Evolutionary conservation across 225 moss, liverwort and hornwort species (phyloP).

Genomic region (Climacium dendroides): DNA sequence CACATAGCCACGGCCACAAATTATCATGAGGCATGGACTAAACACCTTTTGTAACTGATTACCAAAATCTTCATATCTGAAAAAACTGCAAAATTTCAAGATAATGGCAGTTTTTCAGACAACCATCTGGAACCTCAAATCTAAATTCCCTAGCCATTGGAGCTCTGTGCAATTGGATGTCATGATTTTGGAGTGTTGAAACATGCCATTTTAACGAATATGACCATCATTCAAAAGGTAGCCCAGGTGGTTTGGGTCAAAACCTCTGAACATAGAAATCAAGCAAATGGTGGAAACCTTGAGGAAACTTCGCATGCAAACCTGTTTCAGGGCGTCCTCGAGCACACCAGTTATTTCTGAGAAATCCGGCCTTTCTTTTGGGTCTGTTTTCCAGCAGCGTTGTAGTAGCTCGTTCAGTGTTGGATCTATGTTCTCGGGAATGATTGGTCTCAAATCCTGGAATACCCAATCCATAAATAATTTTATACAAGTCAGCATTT

Average conservation of each 20-base stretch:
- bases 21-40: neutral
- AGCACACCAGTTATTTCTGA: conserved; percentile 26
- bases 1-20: neutral
- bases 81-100: neutral
- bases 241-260: neutral
- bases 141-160: neutral
- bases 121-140: neutral
- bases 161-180: neutral
- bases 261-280: neutral
- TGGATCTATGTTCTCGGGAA: conserved; percentile 56
- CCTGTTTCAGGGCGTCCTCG: conserved; percentile 15
- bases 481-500: neutral
- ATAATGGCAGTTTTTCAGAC: neutral
- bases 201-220: neutral
- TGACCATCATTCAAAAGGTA: too few species aligned
- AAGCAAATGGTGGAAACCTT: neutral
- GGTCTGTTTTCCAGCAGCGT: conserved; percentile 17
- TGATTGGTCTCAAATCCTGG: conserved; percentile 70
- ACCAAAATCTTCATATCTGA: neutral
- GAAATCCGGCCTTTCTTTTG: conserved; percentile 6
- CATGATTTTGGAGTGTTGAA: neutral
- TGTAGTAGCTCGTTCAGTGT: conserved; percentile 23
- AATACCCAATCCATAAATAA: neutral
- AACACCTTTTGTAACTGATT: neutral
- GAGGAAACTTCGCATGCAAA: neutral